Evolutionary conservation across 1,284 basidiomycete species (phyloP), one percentile per base, ranked within the genome.

Genomic region (Omphalotus olearius): DNA sequence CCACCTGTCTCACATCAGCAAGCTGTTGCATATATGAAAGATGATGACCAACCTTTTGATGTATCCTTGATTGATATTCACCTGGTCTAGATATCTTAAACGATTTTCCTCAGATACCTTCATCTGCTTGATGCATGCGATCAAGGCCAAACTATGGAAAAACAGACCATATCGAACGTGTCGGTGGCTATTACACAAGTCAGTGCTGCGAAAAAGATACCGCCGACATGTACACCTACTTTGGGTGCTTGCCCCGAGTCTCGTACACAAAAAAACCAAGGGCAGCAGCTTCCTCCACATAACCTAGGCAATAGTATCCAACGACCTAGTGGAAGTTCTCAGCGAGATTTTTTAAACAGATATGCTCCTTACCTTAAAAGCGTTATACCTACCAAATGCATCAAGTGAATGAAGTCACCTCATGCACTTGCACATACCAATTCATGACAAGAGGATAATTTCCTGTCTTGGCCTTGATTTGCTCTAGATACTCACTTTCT

Each of bases 81-180:
- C 71, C 61, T 88, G 85, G 14, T 70, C 65, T 47, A 83, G 54
- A 60, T 83, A 85, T 16, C 61, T 64, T 0, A 58, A 54, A 17
- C 71, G 71, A 17, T 65, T 59, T n/a, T 70, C 66, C 10, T 64
- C 65, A 6, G 70, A 51, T 3, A 79, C 55, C 2, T 65, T 58
- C 2, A 72, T 74, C 55, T 71, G 69, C 47, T 82, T 72, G 28
- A 86, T 61, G 58, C 76, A 80, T 6, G 74, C 73, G 52, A 83
- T 75, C 67, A 87, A 65, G 0, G 83, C 76, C 25, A 87, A 67
- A 57, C 73, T 80, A 58, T 87, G 85, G 63, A 83, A 86, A 65
- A 85, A 86, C 2, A 85, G 66, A 0, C 73, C 74, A 62, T 80
- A 86, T 42, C 83, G 83, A 38, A 78, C 75, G 60, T 84, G 83